Evolutionary conservation across 805 yeast species (phyloP).

Genomic region (Suhomyces vadensis): DNA sequence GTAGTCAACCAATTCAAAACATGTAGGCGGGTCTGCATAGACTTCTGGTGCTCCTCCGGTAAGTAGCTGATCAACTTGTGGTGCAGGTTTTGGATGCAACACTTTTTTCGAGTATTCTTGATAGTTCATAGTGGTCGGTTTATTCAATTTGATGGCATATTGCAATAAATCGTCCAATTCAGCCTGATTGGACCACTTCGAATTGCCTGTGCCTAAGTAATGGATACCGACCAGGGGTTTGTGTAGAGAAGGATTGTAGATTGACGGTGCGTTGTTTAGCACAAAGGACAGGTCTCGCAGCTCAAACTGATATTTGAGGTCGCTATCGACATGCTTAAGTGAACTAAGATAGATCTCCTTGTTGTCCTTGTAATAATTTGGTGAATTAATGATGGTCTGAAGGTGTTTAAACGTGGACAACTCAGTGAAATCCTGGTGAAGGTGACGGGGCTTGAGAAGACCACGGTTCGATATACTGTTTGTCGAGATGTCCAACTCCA

Average conservation of each 20-base stretch:
- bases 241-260: conserved; percentile 8
- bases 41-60: background rate
- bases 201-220: conserved; percentile 22
- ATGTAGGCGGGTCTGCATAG: background rate
- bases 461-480: conserved; percentile 59
- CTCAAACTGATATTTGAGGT: conserved; percentile 54
- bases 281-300: conserved; percentile 25
- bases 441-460: conserved; percentile 41
- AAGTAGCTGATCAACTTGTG: background rate
- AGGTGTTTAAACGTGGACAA: conserved; percentile 16
- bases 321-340: conserved; percentile 55
- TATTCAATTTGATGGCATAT: conserved; percentile 29
- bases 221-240: conserved; percentile 3
- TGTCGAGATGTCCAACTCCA: conserved; percentile 73
- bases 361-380: background rate
- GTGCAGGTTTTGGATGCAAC: background rate
- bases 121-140: conserved; percentile 3
- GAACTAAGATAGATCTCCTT: conserved; percentile 45
- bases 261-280: conserved; percentile 8
- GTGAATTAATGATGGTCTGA: background rate
- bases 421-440: conserved; percentile 54
- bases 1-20: conserved; percentile 23
- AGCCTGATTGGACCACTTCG: conserved; percentile 33
- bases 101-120: conserved; percentile 6
- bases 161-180: conserved; percentile 31